Percentiles rank a stretch among this genome's conserved stretches.
Conservation (phyloP, 1,284 basidiomycete species). For the Ceratobasidium sp. region DNA sequence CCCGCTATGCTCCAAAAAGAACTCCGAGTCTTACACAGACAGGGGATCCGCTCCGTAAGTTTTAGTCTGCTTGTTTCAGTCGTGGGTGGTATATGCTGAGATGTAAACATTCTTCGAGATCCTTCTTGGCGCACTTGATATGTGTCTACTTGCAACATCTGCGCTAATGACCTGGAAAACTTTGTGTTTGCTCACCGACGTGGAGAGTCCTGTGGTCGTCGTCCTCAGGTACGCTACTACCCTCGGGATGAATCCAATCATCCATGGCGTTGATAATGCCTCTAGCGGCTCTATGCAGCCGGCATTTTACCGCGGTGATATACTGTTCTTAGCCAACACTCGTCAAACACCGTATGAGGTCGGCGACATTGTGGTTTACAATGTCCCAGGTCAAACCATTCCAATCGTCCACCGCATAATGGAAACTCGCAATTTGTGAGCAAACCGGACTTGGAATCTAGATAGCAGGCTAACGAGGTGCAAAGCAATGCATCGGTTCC, state of each 20-base stretch:
- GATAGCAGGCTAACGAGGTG: neutral
- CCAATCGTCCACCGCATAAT: slow-evolving; percentile 96
- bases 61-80: slow-evolving; percentile 55
- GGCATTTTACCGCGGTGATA: slow-evolving; percentile 94
- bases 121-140: slow-evolving; percentile 89
- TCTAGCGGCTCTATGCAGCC: slow-evolving; percentile 96
- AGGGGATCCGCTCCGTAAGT: slow-evolving; percentile 51
- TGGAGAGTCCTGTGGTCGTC: slow-evolving; percentile 96
- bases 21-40: neutral
- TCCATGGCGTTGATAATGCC: neutral
- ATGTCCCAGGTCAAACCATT: slow-evolving; percentile 82
- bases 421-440: slow-evolving; percentile 75
- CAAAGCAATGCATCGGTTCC: slow-evolving; percentile 39
- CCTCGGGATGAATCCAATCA: neutral
- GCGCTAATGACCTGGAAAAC: slow-evolving; percentile 98
- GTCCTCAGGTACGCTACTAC: slow-evolving; percentile 80
- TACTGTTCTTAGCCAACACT: slow-evolving; percentile 93
- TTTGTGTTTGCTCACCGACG: slow-evolving; percentile 88
- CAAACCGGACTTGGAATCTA: neutral
- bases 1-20: neutral
- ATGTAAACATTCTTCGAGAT: slow-evolving; percentile 63
- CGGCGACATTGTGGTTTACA: slow-evolving; percentile 98
- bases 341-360: slow-evolving; percentile 77
- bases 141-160: slow-evolving; percentile 89
- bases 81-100: slow-evolving; percentile 63